Conservation (phyloP, 2,329 filamentous ascomycete genomes). For the Pseudocercospora fuligena region DNA sequence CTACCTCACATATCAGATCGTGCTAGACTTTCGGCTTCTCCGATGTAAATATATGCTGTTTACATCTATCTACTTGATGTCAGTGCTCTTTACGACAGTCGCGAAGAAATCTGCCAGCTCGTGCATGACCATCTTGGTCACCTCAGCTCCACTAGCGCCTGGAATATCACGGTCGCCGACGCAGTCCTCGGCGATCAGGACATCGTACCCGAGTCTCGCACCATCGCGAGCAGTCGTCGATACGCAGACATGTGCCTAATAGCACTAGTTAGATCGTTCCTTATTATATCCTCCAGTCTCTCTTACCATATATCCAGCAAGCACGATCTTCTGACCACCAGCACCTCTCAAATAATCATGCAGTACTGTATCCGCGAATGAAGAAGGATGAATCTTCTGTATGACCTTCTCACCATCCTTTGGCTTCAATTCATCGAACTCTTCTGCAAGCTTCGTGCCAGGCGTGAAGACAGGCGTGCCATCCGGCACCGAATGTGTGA, state of each 20-base stretch:
- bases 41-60: no score
- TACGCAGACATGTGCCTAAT: conserved; percentile 70
- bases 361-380: conserved; percentile 66
- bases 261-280: neutral
- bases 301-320: conserved; percentile 62
- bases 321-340: conserved; percentile 63
- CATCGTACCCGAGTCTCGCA: conserved; percentile 66
- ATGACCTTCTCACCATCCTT: conserved; percentile 61
- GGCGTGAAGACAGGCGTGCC: conserved; percentile 71
- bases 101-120: conserved; percentile 69
- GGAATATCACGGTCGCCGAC: conserved; percentile 71
- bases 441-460: conserved; percentile 61
- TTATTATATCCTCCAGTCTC: neutral
- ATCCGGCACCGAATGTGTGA: conserved; percentile 63
- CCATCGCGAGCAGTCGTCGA: conserved; percentile 67
- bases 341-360: conserved; percentile 58
- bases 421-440: conserved; percentile 65
- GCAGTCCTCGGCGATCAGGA: conserved; percentile 64
- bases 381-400: conserved; percentile 61
- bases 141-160: conserved; percentile 60
- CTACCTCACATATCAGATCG: no score
- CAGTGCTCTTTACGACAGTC: conserved; percentile 47
- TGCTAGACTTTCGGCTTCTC: no score
- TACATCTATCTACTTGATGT: no score
- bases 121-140: conserved; percentile 59